Evolutionary conservation across 306 rosid genomes (phyloP).

Genomic region (Vachellia collinsii): DNA sequence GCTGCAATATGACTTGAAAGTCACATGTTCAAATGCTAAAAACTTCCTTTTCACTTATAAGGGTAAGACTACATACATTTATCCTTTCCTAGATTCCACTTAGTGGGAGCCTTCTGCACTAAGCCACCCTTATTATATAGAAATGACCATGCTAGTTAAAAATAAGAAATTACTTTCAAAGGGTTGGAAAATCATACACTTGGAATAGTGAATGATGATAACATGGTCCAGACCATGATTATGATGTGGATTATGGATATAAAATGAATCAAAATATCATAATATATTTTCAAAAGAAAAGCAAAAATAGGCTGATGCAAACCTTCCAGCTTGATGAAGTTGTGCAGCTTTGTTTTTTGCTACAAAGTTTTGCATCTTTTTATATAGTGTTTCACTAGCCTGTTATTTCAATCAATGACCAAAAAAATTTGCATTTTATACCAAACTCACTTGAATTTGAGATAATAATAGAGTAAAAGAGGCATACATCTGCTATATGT

Average conservation of each 20-base stretch:
- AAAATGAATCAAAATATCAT: slow-evolving; percentile 34
- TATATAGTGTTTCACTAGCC: slow-evolving; percentile 92
- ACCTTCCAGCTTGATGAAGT: slow-evolving; percentile 88
- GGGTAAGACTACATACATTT: too few relatives aligned
- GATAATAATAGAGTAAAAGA: slow-evolving; percentile 17
- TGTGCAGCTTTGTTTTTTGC: slow-evolving; percentile 95
- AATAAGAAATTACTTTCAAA: not conserved
- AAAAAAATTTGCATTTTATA: slow-evolving; percentile 34
- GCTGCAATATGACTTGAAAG: too few relatives aligned
- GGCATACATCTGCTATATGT: slow-evolving; percentile 93
- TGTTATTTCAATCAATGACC: slow-evolving; percentile 49
- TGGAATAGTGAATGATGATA: slow-evolving; percentile 3
- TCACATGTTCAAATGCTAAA: too few relatives aligned
- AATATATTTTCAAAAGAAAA: slow-evolving; percentile 33
- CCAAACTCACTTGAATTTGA: slow-evolving; percentile 17
- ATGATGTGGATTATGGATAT: slow-evolving; percentile 6
- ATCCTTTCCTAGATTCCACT: too few relatives aligned
- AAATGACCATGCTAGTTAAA: not conserved
- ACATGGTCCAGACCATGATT: slow-evolving; percentile 22
- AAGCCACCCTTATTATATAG: too few relatives aligned
- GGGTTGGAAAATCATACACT: not conserved
- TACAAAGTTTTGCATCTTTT: slow-evolving; percentile 74
- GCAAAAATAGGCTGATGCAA: slow-evolving; percentile 34
- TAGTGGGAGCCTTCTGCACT: too few relatives aligned
- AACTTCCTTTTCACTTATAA: too few relatives aligned